These are phyloP conservation scores for Obba rivulosa DNA, from an alignment of 768 basidiomycete genomes.

Conservation along the genomic window DNA sequence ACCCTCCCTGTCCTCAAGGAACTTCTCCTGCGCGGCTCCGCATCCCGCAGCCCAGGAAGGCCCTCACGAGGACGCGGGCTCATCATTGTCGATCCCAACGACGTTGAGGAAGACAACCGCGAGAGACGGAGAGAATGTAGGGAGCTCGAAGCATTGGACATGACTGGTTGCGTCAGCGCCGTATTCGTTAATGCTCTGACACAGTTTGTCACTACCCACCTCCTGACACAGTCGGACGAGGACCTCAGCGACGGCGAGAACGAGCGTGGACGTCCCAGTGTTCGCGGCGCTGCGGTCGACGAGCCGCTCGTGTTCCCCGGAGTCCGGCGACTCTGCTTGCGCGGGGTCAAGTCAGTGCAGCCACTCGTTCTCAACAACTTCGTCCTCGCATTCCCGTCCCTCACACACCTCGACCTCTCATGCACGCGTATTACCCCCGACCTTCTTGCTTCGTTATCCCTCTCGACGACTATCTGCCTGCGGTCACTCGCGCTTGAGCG, in stretches of 20 bases:
- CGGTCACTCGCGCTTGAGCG: slow-evolving; percentile 79
- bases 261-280: slow-evolving; percentile 24
- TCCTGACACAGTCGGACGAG: slow-evolving; percentile 37
- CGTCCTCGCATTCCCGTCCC: slow-evolving; percentile 74
- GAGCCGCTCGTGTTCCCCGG: slow-evolving; percentile 62
- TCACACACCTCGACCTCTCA: slow-evolving; percentile 89
- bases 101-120: slow-evolving; percentile 71
- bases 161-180: slow-evolving; percentile 91
- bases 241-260: slow-evolving; percentile 43
- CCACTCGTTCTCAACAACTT: slow-evolving; percentile 66
- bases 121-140: slow-evolving; percentile 69
- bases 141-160: slow-evolving; percentile 83
- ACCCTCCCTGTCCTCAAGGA: slow-evolving; percentile 83
- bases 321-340: slow-evolving; percentile 72
- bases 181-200: slow-evolving; percentile 84
- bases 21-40: slow-evolving; percentile 79
- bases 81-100: slow-evolving; percentile 41
- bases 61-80: slow-evolving; percentile 59
- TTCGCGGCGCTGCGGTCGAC: slow-evolving; percentile 31
- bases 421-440: slow-evolving; percentile 79
- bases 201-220: slow-evolving; percentile 72
- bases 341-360: slow-evolving; percentile 75
- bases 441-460: slow-evolving; percentile 61
- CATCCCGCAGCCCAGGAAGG: slow-evolving; percentile 64
- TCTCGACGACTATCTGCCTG: slow-evolving; percentile 61